Evolutionary conservation across 257 asterid species (phyloP).

Genomic region (Solanum chaucha): DNA sequence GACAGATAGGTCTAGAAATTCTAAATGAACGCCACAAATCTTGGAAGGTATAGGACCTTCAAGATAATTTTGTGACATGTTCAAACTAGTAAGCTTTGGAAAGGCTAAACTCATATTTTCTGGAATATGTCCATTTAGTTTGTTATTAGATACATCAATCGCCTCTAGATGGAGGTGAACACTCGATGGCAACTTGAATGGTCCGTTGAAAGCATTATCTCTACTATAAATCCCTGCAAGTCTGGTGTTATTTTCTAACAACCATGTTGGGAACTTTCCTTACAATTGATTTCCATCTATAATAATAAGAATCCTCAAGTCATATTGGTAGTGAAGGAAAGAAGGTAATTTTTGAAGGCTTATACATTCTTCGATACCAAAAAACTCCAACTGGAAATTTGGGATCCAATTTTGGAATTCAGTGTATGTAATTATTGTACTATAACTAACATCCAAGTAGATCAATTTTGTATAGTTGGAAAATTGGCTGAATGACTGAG

Average conservation of each 20-base stretch:
- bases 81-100: fast-evolving
- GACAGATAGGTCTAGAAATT: neutral
- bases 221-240: too few relatives aligned
- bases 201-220: neutral
- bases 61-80: neutral
- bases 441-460: neutral
- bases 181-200: neutral
- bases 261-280: too few relatives aligned
- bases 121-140: neutral
- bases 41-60: neutral
- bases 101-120: neutral
- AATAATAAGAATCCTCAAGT: too few relatives aligned
- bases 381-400: neutral
- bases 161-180: neutral
- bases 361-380: neutral
- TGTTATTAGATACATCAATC: neutral
- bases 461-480: too few relatives aligned
- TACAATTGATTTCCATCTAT: too few relatives aligned
- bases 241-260: too few relatives aligned
- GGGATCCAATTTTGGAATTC: neutral
- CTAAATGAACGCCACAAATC: fast-evolving
- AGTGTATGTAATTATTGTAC: neutral
- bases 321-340: too few relatives aligned
- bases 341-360: too few relatives aligned
- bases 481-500: too few relatives aligned